These are phyloP conservation scores for Penicillium frequentans DNA, from an alignment of 2,329 filamentous ascomycete genomes.

Conservation along the genomic window DNA sequence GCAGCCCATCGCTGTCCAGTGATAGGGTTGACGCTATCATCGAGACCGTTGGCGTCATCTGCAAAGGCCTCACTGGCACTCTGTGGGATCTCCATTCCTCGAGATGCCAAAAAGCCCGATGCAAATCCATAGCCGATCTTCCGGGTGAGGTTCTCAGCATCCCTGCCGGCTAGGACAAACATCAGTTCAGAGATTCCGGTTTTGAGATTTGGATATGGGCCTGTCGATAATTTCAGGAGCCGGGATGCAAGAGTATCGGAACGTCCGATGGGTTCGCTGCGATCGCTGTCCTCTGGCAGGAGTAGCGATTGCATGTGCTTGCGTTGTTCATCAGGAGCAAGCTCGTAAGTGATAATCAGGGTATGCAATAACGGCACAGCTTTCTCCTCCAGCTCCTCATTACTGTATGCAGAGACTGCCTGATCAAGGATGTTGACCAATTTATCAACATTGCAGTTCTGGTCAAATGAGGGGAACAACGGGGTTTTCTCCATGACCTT, in stretches of 20 bases:
- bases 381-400: slow-evolving; percentile 69
- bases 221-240: slow-evolving; percentile 75
- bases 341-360: slow-evolving; percentile 68
- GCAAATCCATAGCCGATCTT: slow-evolving; percentile 96
- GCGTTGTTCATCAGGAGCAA: slow-evolving; percentile 64
- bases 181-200: slow-evolving; percentile 75
- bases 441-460: slow-evolving; percentile 60
- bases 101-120: slow-evolving; percentile 82
- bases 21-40: slow-evolving; percentile 68
- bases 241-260: slow-evolving; percentile 72
- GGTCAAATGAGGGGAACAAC: slow-evolving; percentile 66
- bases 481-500: slow-evolving; percentile 48
- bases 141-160: slow-evolving; percentile 76
- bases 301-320: slow-evolving; percentile 65
- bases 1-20: slow-evolving; percentile 78
- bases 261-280: slow-evolving; percentile 73
- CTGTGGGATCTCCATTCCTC: slow-evolving; percentile 75
- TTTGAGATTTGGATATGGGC: slow-evolving; percentile 70
- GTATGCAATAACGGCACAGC: slow-evolving; percentile 74
- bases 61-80: slow-evolving; percentile 60
- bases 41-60: slow-evolving; percentile 24
- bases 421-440: slow-evolving; percentile 70
- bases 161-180: slow-evolving; percentile 81
- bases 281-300: slow-evolving; percentile 74
- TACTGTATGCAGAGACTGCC: slow-evolving; percentile 63